Base-by-base conservation (phyloP, 495 filamentous ascomycete genomes). In the Tuber borchii region DNA sequence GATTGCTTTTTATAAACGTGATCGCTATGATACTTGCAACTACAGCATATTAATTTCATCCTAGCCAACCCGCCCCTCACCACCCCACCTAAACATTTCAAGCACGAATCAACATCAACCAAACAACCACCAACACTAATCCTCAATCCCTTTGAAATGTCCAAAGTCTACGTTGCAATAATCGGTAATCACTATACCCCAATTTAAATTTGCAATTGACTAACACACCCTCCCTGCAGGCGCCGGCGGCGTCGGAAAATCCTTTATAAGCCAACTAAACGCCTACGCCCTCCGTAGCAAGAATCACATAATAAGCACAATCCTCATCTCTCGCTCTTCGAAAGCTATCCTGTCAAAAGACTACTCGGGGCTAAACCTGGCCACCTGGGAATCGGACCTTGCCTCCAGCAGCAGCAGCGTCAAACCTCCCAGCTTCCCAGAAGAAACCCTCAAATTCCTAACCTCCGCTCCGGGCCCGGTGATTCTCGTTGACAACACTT, bases 401-500 rank as follows among this genome's bases (percentile, higher is more conserved):
- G 22, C 10, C 34, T 85, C 88, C 61, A 70, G 61, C 45, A 80
- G 86, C 0, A 90, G 90, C 77, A 85, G 86, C 17, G 85, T 90
- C 43, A 85, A 90, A 22, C 85, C 88, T 37, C 85, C 92, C 34
- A 81, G 86, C n/a, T 87, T 91, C 71, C 83, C 89, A 16, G 37
- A 70, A 37, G 87, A 93, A 76, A 89, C 94, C 48, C 88, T 89
- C 77, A 86, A 90, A 2, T 93, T 91, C 84, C 90, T 98, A 44
- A 85, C 86, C 72, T 85, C 86, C 37, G 90, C 91, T 1, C 93
- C 93, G 17, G 90, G 88, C 46, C 90, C 90, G 75, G 88, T 90
- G 8, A 86, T 98, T 73, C 86, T 99, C 43, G 90, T 97, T 73
- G 95, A 99, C 87, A 97, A 97, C 86, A 98, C 95, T 74, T 94